phyloP scores from a whole-genome alignment of 2,329 filamentous ascomycete genomes.

The Verticillium longisporum region DNA sequence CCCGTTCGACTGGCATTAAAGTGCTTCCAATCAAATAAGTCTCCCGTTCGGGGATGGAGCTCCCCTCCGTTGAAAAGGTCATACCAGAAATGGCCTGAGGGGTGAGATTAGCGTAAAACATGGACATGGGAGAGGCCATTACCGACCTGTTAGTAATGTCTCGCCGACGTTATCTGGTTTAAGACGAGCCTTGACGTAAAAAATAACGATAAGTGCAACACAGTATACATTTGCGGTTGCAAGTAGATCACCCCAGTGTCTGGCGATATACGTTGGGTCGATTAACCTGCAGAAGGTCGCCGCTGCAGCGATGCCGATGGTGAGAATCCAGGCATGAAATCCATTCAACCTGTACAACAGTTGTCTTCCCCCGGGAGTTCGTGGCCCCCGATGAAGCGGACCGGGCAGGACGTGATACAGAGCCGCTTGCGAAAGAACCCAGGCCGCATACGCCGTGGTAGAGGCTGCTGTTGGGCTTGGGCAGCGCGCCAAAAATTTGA shows the following conservation, averaged over 20 bases:
- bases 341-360: neutral
- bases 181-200: neutral
- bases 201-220: neutral
- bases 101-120: neutral
- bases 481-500: neutral
- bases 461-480: neutral
- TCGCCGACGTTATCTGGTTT: neutral
- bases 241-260: neutral
- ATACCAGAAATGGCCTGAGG: neutral
- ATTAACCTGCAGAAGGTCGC: neutral
- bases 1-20: neutral
- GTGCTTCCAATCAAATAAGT: conserved; percentile 6
- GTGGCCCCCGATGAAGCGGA: neutral
- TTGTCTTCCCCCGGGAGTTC: neutral
- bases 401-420: neutral
- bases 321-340: neutral
- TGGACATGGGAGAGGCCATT: neutral
- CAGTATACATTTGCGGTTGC: neutral
- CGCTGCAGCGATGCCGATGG: neutral
- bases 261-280: neutral
- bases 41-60: conserved; percentile 2
- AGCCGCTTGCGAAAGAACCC: neutral
- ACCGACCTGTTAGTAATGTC: neutral
- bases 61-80: conserved; percentile 4
- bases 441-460: neutral